Evolutionary conservation across 2,329 filamentous ascomycete genomes (phyloP), one percentile per base, ranked within the genome.

Genomic region (Aspergillus melleus): DNA sequence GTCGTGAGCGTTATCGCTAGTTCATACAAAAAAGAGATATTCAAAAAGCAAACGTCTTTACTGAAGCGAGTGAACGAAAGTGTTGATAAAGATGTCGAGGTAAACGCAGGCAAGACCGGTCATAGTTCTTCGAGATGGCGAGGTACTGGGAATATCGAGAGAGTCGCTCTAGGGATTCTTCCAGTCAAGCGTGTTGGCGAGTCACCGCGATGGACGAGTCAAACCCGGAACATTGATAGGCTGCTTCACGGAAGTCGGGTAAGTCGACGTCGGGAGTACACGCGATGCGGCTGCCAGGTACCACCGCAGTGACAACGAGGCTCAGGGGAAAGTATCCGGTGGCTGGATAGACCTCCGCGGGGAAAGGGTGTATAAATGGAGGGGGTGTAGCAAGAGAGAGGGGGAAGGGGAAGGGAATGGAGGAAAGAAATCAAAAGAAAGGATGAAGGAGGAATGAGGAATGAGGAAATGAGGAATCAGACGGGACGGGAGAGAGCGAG

Each of bases 1-100:
- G 72, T 74, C 71, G 71, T 69, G 68, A 72, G 71, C 65, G 66
- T 67, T 62, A 68, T 62, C 49, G 64, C 62, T 64, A 57, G 64
- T 56, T 72, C 71, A 70, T 73, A 55, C 67, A 58, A 65, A 69
- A 69, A 66, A 60, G 66, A 54, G 36, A 42, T 42, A 56, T 52
- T 61, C 60, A 58, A 46, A 46, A 20, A 59, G 20, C 6, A 55
- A 49, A 2, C 14, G 30, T 26, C 42, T 55, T 55, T 50, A 52
- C 55, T 26, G 54, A 66, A 69, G 62, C 58, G 63, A 68, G 64
- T 62, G 64, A 52, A 52, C 50, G 58, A 61, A 55, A 57, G 59
- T 60, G 55, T 46, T 58, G 52, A 63, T 57, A 49, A 61, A 55
- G 46, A 49, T 14, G 52, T 60, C 60, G 57, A 54, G 46, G 50